Percentiles rank a stretch among this genome's conserved stretches.
Evolutionary conservation across 176 grass and related monocot species (phyloP).

Genomic region (Thinopyrum elongatum): DNA sequence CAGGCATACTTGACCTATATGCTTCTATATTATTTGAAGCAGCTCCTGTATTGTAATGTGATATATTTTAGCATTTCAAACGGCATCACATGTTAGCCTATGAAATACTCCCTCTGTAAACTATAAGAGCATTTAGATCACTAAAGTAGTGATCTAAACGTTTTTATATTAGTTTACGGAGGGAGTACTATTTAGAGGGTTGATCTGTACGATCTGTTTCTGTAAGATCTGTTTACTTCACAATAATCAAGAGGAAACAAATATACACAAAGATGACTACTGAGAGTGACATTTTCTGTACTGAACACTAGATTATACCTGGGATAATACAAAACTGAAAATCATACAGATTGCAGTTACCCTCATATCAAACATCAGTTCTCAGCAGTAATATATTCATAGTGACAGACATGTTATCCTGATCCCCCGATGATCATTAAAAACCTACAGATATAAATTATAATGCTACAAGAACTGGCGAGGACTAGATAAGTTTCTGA

Average conservation of each 20-base stretch:
- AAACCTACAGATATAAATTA: neutral
- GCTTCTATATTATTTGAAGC: neutral
- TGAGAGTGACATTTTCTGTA: neutral
- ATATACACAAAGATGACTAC: neutral
- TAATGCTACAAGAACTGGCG: neutral
- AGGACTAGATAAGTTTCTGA: neutral
- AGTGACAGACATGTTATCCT: neutral
- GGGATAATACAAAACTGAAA: neutral
- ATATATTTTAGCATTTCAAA: neutral
- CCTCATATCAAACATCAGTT: neutral
- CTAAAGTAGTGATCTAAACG: too few relatives aligned
- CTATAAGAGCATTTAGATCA: too few relatives aligned
- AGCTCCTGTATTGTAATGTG: neutral
- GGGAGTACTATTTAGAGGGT: neutral
- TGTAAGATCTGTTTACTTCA: neutral
- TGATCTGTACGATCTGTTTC: neutral
- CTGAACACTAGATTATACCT: neutral
- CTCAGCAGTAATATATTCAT: neutral
- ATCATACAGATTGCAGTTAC: neutral
- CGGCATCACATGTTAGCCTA: neutral
- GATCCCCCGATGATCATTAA: neutral
- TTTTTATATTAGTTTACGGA: too few relatives aligned
- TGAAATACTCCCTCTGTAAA: neutral
- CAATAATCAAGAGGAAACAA: neutral
- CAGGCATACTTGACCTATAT: neutral